Percentiles rank a stretch among this genome's conserved stretches.
Evolutionary conservation across 805 yeast species (phyloP).

Genomic region (Isabelozyma pseudorhagii): DNA sequence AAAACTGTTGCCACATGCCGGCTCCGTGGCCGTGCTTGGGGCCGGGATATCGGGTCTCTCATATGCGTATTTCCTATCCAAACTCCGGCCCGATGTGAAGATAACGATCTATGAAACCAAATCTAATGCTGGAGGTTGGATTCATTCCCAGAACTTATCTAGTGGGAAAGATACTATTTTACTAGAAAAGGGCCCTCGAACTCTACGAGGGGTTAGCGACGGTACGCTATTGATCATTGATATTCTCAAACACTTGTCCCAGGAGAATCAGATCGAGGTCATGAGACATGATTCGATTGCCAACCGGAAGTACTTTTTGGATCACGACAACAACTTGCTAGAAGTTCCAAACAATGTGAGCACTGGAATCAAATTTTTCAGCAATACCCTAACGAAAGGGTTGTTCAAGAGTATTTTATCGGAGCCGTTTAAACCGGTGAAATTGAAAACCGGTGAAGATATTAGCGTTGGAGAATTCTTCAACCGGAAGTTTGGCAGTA

Average conservation of each 20-base stretch:
- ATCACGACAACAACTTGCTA: conserved; percentile 41
- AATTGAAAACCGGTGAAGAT: conserved; percentile 37
- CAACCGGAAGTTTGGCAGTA: conserved; percentile 62
- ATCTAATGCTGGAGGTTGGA: conserved; percentile 74
- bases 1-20: conserved; percentile 19
- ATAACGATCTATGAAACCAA: conserved; percentile 61
- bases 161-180: conserved; percentile 21
- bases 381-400: conserved; percentile 44
- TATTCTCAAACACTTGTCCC: conserved; percentile 47
- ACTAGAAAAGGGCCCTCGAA: conserved; percentile 88
- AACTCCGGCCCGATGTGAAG: conserved; percentile 72
- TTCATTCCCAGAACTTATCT: conserved; percentile 45
- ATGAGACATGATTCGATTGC: conserved; percentile 59
- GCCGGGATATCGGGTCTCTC: conserved; percentile 87
- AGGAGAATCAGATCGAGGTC: conserved; percentile 51
- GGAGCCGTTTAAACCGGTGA: conserved; percentile 47
- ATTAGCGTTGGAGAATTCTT: conserved; percentile 72
- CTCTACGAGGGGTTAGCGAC: conserved; percentile 76
- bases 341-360: conserved; percentile 50
- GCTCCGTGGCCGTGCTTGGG: conserved; percentile 72
- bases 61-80: conserved; percentile 63
- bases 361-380: conserved; percentile 24
- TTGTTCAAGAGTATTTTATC: conserved; percentile 41
- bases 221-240: conserved; percentile 74
- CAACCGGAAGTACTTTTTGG: conserved; percentile 67